Percentiles rank a stretch among this genome's conserved stretches.
Evolutionary conservation across 805 yeast genomes (phyloP).

Genomic region (Kluyveromyces siamensis): DNA sequence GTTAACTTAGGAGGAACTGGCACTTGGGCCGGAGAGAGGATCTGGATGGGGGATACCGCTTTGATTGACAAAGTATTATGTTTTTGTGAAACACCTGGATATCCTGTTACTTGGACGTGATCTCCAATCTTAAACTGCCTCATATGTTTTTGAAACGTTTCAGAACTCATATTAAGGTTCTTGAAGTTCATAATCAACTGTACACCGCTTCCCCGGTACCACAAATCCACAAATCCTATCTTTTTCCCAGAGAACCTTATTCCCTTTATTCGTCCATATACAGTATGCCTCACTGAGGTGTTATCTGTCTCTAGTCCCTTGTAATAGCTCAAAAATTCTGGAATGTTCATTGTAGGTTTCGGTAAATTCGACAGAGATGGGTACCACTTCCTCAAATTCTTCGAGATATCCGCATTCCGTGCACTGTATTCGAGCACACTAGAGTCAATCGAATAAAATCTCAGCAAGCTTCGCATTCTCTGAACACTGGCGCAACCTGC

Average conservation of each 20-base stretch:
- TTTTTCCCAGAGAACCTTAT: slow-evolving; percentile 27
- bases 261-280: slow-evolving; percentile 21
- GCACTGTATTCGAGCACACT: slow-evolving; percentile 14
- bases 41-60: slow-evolving; percentile 36
- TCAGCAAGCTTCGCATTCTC: not conserved
- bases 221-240: slow-evolving; percentile 25
- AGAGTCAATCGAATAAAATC: slow-evolving; percentile 8
- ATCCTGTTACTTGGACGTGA: slow-evolving; percentile 53
- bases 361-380: slow-evolving; percentile 19
- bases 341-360: slow-evolving; percentile 7
- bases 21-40: slow-evolving; percentile 61
- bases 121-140: slow-evolving; percentile 59
- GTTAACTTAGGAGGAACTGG: slow-evolving; percentile 58
- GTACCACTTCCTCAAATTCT: slow-evolving; percentile 12
- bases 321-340: slow-evolving; percentile 8
- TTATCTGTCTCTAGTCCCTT: slow-evolving; percentile 3
- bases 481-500: not conserved
- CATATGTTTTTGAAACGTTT: slow-evolving; percentile 7
- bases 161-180: slow-evolving; percentile 4
- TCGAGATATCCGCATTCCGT: slow-evolving; percentile 13
- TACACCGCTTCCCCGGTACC: slow-evolving; percentile 5
- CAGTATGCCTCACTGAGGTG: not conserved
- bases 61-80: slow-evolving; percentile 68
- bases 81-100: slow-evolving; percentile 63
- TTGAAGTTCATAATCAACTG: slow-evolving; percentile 22